These are phyloP conservation scores for Moesziomyces aphidis DNA, from an alignment of 1,284 basidiomycete species.

Conservation along the genomic window DNA sequence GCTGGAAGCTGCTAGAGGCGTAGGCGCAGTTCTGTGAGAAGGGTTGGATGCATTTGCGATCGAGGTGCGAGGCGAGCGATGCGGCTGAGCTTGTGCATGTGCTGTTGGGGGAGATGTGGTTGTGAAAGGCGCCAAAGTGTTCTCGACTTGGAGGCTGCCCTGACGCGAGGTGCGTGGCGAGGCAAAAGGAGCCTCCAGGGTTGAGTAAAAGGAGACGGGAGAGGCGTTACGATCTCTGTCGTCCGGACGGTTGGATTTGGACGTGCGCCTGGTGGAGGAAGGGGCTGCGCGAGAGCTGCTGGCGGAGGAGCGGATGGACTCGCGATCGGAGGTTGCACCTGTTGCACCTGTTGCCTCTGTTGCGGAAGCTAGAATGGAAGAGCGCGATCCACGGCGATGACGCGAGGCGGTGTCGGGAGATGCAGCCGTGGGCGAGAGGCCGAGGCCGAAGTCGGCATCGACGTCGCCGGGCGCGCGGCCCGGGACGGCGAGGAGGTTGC, in stretches of 20 bases:
- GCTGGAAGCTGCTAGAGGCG: not conserved
- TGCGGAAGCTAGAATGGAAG: slow-evolving; percentile 38
- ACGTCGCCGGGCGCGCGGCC: slow-evolving; percentile 17
- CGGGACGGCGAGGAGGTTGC: slow-evolving; percentile 23
- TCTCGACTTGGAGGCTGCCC: slow-evolving; percentile 16
- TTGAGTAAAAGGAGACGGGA: slow-evolving; percentile 42
- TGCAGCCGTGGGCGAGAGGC: slow-evolving; percentile 5
- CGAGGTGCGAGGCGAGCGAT: not conserved
- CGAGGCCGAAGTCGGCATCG: slow-evolving; percentile 10
- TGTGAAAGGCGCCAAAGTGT: not conserved
- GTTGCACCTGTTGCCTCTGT: slow-evolving; percentile 17
- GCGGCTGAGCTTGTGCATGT: slow-evolving; percentile 1
- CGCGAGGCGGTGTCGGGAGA: slow-evolving; percentile 13
- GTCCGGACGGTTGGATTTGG: slow-evolving; percentile 14
- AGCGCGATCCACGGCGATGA: slow-evolving; percentile 40
- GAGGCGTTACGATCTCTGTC: slow-evolving; percentile 22
- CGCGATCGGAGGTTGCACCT: slow-evolving; percentile 15
- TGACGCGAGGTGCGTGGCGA: slow-evolving; percentile 27
- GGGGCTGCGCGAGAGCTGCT: slow-evolving; percentile 27
- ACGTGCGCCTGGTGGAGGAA: slow-evolving; percentile 20
- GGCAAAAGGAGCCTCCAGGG: slow-evolving; percentile 16
- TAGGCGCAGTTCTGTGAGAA: not conserved
- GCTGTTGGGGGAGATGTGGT: slow-evolving; percentile 3
- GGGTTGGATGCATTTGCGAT: not conserved
- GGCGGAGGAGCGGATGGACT: slow-evolving; percentile 30